Evolutionary conservation across 2,329 filamentous ascomycete genomes (phyloP), one percentile per base, ranked within the genome.

Genomic region (Epichloe hybrida): DNA sequence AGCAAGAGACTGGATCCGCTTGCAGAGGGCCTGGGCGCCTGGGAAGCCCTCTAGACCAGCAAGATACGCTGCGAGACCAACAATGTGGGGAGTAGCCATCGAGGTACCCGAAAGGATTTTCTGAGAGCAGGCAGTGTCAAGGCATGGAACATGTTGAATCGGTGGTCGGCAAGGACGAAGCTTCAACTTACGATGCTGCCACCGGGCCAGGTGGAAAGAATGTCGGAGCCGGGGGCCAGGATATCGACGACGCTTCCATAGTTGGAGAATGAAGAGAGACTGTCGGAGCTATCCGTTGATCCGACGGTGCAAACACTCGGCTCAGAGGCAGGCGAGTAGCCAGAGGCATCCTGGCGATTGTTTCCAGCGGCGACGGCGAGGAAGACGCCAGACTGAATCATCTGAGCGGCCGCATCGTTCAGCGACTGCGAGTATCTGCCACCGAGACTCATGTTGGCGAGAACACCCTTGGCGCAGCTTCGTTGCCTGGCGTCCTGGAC

Each of bases 391-490:
- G 66, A 63, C 11, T 57, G 56, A 54, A 74, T 65, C 34, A 76
- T 67, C 50, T 63, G 64, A 27, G 66, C 67, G 9, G 77, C 74
- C 9, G 76, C 76, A 17, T 59, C 61, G 69, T 79, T 80, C 56
- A 79, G 58, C 11, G 74, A 61, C 3, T 64, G 52, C 3, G 73
- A 75, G 52, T 57, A 63, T 50, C 58, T 49, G 13, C 76, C 76
- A 8, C 77, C 76, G 3, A 81, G 72, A 11, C 73, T 77, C 75
- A 80, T 77, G 66, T 74, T 77, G 57, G 73, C 71, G 15, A 79
- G 75, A 37, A 70, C 65, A 27, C 72, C 71, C 48, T 65, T 69
- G 57, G 65, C 62, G 64, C 71, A 72, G 57, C 55, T 62, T 52
- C 65, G 64, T 3, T 56, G 61, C 47, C 60, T 46, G 17, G 65